A percentile compares a stretch with the other conserved stretches of the same genome.
phyloP scores from a whole-genome alignment of 108 stramenopile genomes.

The Cyclostephanos invisitatus region DNA sequence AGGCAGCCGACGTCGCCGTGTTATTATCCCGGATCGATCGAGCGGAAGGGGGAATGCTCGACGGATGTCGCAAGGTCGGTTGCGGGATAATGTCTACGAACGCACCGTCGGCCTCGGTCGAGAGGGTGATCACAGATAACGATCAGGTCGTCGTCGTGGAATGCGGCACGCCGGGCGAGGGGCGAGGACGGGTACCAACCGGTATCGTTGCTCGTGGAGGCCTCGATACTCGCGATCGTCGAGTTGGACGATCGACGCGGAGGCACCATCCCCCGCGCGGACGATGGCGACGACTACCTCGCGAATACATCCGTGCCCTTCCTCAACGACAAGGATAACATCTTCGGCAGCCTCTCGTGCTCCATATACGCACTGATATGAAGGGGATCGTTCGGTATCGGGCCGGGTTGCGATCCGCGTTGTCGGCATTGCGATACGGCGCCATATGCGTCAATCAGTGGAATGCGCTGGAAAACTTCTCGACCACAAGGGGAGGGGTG shows the following conservation, averaged over 20 bases:
- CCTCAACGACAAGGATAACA: constrained; percentile 36
- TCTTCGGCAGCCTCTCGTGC: constrained; percentile 39
- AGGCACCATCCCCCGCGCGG: not conserved
- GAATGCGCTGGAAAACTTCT: constrained; percentile 17
- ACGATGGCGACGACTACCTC: constrained; percentile 19
- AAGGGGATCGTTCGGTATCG: constrained; percentile 1
- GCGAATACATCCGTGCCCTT: constrained; percentile 22
- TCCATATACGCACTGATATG: constrained; percentile 8
- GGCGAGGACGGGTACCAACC: constrained; percentile 26
- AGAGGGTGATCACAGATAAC: constrained; percentile 1
- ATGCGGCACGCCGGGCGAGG: constrained; percentile 26
- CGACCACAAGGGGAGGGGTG: constrained; percentile 2
- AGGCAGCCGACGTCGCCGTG: constrained; percentile 13
- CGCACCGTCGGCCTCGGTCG: constrained; percentile 6
- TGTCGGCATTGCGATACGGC: constrained; percentile 18
- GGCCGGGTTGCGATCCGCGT: not conserved
- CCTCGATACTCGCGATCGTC: constrained; percentile 31
- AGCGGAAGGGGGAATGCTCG: constrained; percentile 15
- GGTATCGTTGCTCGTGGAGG: constrained; percentile 19
- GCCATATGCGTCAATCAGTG: constrained; percentile 12
- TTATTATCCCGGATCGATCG: constrained; percentile 38
- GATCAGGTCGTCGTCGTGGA: constrained; percentile 8
- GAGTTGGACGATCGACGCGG: constrained; percentile 16
- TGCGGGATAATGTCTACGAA: constrained; percentile 9
- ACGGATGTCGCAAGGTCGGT: constrained; percentile 9